Evolutionary conservation across 345 rosid genomes (phyloP).

Genomic region (Salix brachista): DNA sequence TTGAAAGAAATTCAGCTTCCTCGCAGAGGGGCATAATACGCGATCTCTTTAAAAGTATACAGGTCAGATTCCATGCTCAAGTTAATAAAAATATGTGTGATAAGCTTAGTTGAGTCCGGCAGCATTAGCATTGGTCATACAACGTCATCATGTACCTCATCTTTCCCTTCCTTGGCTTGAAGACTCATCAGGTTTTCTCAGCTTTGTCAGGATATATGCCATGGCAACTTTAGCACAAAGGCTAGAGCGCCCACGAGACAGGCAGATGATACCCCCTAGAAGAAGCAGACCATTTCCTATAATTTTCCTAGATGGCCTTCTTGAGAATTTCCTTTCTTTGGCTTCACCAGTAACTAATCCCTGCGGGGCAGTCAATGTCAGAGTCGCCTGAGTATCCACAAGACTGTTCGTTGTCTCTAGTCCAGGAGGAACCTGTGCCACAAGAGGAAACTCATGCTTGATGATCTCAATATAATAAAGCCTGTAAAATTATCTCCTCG

Average conservation of each 20-base stretch:
- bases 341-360: conserved; percentile 22
- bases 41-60: not conserved
- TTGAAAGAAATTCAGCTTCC: not conserved
- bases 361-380: conserved; percentile 12
- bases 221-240: conserved; percentile 80
- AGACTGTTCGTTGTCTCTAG: conserved; percentile 28
- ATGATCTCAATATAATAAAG: not conserved
- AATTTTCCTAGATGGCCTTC: conserved; percentile 59
- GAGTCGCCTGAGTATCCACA: conserved; percentile 15
- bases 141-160: conserved; percentile 7
- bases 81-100: not conserved
- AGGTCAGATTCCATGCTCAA: not conserved
- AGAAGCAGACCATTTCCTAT: conserved; percentile 68
- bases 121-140: not conserved
- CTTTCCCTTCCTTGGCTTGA: conserved; percentile 32
- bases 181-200: conserved; percentile 48
- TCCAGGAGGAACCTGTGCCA: conserved; percentile 54
- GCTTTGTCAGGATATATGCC: conserved; percentile 75
- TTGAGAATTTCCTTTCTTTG: conserved; percentile 37
- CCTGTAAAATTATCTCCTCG: not conserved
- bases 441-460: not conserved
- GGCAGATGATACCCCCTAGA: conserved; percentile 66
- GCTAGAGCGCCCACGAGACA: conserved; percentile 65
- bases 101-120: not conserved
- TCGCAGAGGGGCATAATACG: not conserved